A percentile compares a stretch with the other conserved stretches of the same genome.
Conservation (phyloP, 495 filamentous ascomycete genomes). For the Penicillium samsonianum region DNA sequence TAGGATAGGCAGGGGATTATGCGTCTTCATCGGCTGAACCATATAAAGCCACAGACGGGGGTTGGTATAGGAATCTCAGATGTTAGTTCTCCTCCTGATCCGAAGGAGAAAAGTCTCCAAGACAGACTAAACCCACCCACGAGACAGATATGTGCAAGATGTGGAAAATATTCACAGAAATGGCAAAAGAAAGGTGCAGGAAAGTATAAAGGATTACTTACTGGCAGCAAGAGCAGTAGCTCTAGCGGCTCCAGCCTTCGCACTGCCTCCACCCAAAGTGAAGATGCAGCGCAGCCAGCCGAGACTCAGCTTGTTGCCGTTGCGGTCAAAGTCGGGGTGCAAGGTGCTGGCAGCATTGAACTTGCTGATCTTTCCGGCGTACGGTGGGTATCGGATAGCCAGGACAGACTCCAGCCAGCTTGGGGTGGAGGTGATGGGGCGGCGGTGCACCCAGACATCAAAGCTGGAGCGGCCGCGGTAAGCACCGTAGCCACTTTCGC, state of each 20-base stretch:
- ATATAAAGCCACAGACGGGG: slow-evolving; percentile 3
- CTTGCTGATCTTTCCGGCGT: slow-evolving; percentile 60
- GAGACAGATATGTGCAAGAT: slow-evolving; percentile 11
- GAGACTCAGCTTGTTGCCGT: slow-evolving; percentile 58
- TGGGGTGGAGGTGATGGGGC: slow-evolving; percentile 73
- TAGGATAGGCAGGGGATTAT: neutral
- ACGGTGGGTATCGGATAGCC: slow-evolving; percentile 80
- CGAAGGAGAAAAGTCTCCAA: neutral
- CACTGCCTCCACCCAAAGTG: slow-evolving; percentile 47
- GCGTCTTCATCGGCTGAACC: neutral
- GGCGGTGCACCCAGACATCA: slow-evolving; percentile 80
- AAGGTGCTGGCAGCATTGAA: slow-evolving; percentile 55
- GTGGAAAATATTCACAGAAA: slow-evolving; percentile 7
- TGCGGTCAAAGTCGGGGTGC: slow-evolving; percentile 82
- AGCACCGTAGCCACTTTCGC: slow-evolving; percentile 76
- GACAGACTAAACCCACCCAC: neutral
- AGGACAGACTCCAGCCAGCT: slow-evolving; percentile 78
- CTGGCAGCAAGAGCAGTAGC: slow-evolving; percentile 47
- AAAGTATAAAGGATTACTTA: slow-evolving; percentile 36
- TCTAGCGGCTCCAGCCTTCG: slow-evolving; percentile 41
- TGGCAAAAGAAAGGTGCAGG: slow-evolving; percentile 4
- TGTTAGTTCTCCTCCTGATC: neutral
- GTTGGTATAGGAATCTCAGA: neutral
- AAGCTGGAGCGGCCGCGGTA: slow-evolving; percentile 85
- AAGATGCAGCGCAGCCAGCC: slow-evolving; percentile 49